Evolutionary conservation across 192 early-diverging fungal genomes (phyloP).

Genomic region (Chytriomyces confervae): DNA sequence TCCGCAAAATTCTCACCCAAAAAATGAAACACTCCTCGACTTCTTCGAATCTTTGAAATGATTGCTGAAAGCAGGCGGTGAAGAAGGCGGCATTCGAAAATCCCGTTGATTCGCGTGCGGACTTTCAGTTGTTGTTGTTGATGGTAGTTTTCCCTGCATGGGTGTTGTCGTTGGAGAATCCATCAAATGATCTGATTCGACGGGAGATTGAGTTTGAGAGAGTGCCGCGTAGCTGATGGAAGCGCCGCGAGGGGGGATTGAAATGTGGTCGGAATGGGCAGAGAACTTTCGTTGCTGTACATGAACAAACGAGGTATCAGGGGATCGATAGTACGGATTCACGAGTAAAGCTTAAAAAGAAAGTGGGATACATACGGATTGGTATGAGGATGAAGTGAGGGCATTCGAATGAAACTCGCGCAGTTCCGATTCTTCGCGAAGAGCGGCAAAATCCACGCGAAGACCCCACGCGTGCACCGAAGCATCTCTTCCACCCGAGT

Average conservation of each 20-base stretch:
- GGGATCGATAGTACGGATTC: not conserved
- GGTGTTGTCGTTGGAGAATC: conserved; percentile 4
- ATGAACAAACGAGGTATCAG: not conserved
- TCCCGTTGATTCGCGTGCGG: too few relatives aligned
- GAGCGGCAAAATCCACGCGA: conserved; percentile 52
- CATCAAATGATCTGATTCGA: conserved; percentile 14
- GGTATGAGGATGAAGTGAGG: not conserved
- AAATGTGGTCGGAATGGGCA: conserved; percentile 1
- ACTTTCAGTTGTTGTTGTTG: not conserved
- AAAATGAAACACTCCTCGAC: conserved; percentile 25
- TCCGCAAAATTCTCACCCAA: conserved; percentile 3
- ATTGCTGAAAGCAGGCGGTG: not conserved
- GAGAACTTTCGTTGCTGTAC: conserved; percentile 30
- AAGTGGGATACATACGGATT: too few relatives aligned
- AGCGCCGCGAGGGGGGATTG: conserved; percentile 7
- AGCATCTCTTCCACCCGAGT: conserved; percentile 89
- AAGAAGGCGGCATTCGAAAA: too few relatives aligned
- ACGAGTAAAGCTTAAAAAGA: not conserved
- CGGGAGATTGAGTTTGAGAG: conserved; percentile 8
- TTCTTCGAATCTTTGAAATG: too few relatives aligned
- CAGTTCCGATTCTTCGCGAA: conserved; percentile 10
- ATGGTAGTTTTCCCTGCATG: not conserved
- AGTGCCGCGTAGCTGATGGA: not conserved
- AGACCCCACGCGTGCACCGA: conserved; percentile 87
- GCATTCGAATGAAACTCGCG: conserved; percentile 38